Base-by-base conservation (phyloP, 208 protist species). In the Leptomonas seymouri region DNA sequence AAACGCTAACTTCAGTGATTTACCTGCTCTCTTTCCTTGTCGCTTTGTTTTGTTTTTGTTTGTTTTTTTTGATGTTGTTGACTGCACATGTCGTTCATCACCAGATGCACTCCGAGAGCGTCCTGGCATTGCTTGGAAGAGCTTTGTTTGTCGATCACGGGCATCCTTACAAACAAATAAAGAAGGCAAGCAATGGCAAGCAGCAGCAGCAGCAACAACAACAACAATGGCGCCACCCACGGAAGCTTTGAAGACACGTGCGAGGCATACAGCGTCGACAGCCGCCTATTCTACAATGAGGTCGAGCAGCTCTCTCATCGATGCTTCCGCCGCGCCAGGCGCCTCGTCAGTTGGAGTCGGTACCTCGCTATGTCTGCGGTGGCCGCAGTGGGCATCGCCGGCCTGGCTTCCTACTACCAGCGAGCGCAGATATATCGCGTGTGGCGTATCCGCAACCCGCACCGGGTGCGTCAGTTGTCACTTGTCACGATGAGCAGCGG, bases 401-500 rank as follows among this genome's bases (percentile, higher is more conserved):
- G 68, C 11, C 21, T 76, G 1, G 46, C 80, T 2, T 21, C 65
- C 9, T 90, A 81, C 57, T 86, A 81, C 73, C 76, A 80, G 2
- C 48, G 78, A 15, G 73, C 81, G 20, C 49, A 84, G 69, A 70
- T 90, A 15, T 62, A 90, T 34, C 75, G 79, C 5, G 85, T 87
- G 11, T 90, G 85, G 85, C 78, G 85, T 5, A 30, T 90, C 23
- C 80, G 85, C 31, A 11, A 84, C 59, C 78, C 85, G 5, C 57
- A 23, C 18, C 50, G 48, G 1, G 80, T 86, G 23, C 61, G 31
- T 5, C 50, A 54, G 45, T 74, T 86, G 11, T 62, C 30, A 39
- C 48, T 53, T 12, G 28, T 71, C 9, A 62, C 65, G 54, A 59
- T 61, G 41, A 21, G 4, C 25, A 51, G 76, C 27, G 67, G 46